phyloP scores from a whole-genome alignment of 305 asterid genomes.

The Fraxinus sp. region DNA sequence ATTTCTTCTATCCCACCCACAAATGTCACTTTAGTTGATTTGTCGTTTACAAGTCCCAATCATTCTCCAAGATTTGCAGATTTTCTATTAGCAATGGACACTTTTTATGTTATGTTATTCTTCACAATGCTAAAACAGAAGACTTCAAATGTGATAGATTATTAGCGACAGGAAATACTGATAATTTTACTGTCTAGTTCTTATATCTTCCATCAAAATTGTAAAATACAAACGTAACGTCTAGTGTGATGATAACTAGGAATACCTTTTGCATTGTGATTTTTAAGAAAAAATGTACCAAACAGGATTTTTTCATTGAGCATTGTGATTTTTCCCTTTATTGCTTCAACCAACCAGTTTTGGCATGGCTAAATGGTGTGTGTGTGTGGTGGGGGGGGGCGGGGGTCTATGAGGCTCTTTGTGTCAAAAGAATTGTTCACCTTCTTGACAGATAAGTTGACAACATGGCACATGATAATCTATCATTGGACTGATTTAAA shows the following conservation, averaged over 20 bases:
- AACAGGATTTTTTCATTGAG: not conserved
- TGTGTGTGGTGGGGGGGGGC: not conserved
- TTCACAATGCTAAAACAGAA: too few species aligned
- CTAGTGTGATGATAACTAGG: not conserved
- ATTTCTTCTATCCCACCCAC: not conserved
- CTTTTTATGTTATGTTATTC: too few species aligned
- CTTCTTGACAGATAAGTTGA: too few species aligned
- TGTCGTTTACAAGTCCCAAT: not conserved
- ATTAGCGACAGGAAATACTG: not conserved
- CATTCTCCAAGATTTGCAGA: not conserved
- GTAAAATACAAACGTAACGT: not conserved
- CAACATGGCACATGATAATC: too few species aligned
- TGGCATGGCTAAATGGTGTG: not conserved
- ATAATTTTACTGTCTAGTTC: not conserved
- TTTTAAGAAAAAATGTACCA: not conserved
- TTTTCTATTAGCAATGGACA: too few species aligned
- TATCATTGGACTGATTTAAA: too few species aligned
- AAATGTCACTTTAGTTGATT: not conserved
- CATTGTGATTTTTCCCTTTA: not conserved
- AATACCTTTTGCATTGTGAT: not conserved
- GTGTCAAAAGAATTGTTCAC: not conserved
- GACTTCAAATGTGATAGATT: too few species aligned
- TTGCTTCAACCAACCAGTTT: not conserved
- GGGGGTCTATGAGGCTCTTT: not conserved
- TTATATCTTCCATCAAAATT: not conserved